These are phyloP conservation scores for Amanita inopinata DNA, from an alignment of 768 basidiomycete genomes.

Conservation along the genomic window DNA sequence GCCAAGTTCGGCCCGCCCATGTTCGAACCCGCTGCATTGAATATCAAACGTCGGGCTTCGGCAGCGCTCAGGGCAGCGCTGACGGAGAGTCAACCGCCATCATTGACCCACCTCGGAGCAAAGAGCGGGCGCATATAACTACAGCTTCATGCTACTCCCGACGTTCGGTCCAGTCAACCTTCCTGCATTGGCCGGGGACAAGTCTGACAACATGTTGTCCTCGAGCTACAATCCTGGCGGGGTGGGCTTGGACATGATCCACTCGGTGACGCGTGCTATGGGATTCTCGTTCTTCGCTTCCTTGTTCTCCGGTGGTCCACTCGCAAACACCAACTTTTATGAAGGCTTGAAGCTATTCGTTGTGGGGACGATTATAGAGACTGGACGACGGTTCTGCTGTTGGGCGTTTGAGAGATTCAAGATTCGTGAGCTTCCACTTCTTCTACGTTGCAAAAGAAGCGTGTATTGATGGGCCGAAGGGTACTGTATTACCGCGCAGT, in stretches of 20 bases:
- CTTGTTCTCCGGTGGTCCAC: slow-evolving; percentile 13
- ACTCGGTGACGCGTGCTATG: slow-evolving; percentile 20
- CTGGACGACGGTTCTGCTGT: slow-evolving; percentile 22
- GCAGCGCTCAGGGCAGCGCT: no score
- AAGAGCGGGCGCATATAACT: no score
- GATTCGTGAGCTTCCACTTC: slow-evolving; percentile 22
- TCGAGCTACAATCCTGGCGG: not conserved
- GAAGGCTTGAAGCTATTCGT: slow-evolving; percentile 23
- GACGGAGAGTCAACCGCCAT: no score
- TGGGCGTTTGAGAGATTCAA: slow-evolving; percentile 27
- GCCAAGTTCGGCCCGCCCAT: no score
- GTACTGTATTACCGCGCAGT: slow-evolving; percentile 34
- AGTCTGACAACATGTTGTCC: no score
- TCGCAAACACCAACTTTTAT: slow-evolving; percentile 13
- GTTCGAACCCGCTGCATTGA: no score
- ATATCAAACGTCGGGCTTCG: no score
- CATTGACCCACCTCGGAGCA: no score
- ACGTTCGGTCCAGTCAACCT: no score
- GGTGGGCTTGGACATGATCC: slow-evolving; percentile 1
- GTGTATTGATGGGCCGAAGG: slow-evolving; percentile 17
- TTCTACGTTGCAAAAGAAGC: not conserved
- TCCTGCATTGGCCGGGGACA: no score
- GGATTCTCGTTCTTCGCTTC: slow-evolving; percentile 27
- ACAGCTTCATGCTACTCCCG: no score
- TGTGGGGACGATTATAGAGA: slow-evolving; percentile 28